Evolutionary conservation across 768 basidiomycete genomes (phyloP).

Genomic region (Psilocybe cubensis): DNA sequence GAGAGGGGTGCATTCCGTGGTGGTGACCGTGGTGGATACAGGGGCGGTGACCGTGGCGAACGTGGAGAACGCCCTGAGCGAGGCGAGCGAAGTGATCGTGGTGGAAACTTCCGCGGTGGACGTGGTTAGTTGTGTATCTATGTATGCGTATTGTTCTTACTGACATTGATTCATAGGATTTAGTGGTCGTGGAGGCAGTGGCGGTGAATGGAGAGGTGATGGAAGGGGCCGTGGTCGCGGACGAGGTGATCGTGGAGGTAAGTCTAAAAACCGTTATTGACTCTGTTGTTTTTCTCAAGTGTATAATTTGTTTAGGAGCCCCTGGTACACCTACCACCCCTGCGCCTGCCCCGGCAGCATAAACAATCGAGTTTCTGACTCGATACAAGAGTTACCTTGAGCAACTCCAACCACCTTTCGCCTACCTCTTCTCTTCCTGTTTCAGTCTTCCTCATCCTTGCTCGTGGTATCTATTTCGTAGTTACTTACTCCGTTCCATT

Average conservation of each 20-base stretch:
- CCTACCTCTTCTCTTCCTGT: background rate
- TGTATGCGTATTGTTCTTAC: background rate
- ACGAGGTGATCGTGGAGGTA: conserved; percentile 35
- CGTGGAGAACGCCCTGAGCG: conserved; percentile 1
- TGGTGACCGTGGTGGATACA: conserved; percentile 29
- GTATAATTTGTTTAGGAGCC: conserved; percentile 8
- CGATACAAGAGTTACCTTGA: background rate
- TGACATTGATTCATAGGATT: conserved; percentile 26
- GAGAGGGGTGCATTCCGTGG: conserved; percentile 39
- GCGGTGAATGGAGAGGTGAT: conserved; percentile 53
- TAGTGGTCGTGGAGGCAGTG: conserved; percentile 32
- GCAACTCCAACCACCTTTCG: background rate
- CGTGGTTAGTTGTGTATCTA: background rate
- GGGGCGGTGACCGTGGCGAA: conserved; percentile 33
- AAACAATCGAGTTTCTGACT: conserved; percentile 5
- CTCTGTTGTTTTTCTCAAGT: background rate
- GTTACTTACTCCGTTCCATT: conserved; percentile 12
- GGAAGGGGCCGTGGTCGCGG: conserved; percentile 46
- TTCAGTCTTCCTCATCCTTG: too few relatives aligned
- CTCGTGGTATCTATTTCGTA: conserved; percentile 8
- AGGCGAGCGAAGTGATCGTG: background rate
- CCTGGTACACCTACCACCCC: conserved; percentile 17
- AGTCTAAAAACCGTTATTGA: background rate
- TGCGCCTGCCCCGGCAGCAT: conserved; percentile 21
- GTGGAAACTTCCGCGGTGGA: conserved; percentile 27